Conservation (phyloP, 2,329 filamentous ascomycete genomes). For the Hymenotorrendiella dingleyae region DNA sequence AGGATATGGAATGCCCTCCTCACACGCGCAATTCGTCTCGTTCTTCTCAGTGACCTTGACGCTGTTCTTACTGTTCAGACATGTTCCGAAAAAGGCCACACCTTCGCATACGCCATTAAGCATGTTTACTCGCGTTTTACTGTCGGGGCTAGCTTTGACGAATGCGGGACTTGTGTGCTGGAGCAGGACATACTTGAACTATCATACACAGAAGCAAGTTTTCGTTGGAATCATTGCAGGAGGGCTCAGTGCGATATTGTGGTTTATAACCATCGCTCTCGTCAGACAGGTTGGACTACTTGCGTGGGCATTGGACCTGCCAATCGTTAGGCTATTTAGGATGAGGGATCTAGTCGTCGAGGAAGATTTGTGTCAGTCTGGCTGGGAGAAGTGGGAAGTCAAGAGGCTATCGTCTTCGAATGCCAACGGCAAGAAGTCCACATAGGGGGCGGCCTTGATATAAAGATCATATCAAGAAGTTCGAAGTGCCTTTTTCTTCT, state of each 20-base stretch:
- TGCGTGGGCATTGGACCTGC: conserved; percentile 63
- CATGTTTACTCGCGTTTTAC: conserved; percentile 47
- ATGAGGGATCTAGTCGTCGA: conserved; percentile 78
- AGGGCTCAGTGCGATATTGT: conserved; percentile 61
- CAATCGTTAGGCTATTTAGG: conserved; percentile 59
- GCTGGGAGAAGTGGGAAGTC: conserved; percentile 85
- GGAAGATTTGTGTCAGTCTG: conserved; percentile 84
- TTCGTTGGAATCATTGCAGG: conserved; percentile 72
- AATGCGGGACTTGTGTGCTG: conserved; percentile 66
- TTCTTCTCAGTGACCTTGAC: conserved; percentile 84
- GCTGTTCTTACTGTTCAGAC: conserved; percentile 79
- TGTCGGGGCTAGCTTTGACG: conserved; percentile 52
- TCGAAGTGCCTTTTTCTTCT: no score
- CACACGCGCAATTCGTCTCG: conserved; percentile 89
- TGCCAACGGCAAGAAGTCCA: conserved; percentile 22
- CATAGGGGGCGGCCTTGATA: no score
- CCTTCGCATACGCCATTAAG: conserved; percentile 49
- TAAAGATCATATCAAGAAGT: no score
- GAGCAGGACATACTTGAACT: conserved; percentile 85
- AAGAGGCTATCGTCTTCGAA: conserved; percentile 32
- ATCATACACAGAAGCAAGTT: conserved; percentile 86
- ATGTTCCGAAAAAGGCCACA: conserved; percentile 49
- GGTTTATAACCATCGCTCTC: conserved; percentile 70
- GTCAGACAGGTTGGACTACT: conserved; percentile 64
- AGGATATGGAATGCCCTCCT: conserved; percentile 96